Base-by-base conservation (phyloP, 2,329 filamentous ascomycete genomes). In the Podosphaera leucotricha region DNA sequence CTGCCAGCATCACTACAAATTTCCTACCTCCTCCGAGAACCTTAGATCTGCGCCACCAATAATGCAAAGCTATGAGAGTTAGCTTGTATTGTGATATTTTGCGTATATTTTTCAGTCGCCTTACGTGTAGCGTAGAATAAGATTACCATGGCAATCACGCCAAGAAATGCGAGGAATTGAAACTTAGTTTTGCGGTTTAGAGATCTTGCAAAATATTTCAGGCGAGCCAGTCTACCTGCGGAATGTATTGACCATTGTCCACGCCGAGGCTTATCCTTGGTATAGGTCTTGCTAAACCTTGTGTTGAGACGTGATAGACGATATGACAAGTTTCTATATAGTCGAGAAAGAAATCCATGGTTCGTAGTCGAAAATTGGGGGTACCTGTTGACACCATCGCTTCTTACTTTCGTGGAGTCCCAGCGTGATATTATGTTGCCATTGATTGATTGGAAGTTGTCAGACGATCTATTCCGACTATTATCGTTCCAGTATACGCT, bases 1-100 rank as follows among this genome's bases (percentile, higher is more conserved):
- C 86, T 20, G 81, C 86, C 18, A 95, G 67, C 49, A 98, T 85
- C 44, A 98, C 80, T 50, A 98, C 90, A 57, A 80, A 86, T 56
- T 93, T 95, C 57, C 78, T 77, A 18, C 90, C 90, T 41, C 82
- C 82, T 43, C 87, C 86, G 2, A 92, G 66, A 61, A 70, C 70
- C 30, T 76, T 64, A 40, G 78, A 70, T 62, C 81, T 71, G 55
- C 84, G 75, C 66, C 82, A 93, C 59, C 64, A 63, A 53, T 71
- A 71, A 50, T 55, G 53, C 47, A 57, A 44, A 48, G 58, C 58
- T n/a, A 45, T 54, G 38, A 52, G 45, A 11, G 38, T 56, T 40
- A 54, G 51, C 28, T 42, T 15, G 13, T 6, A 13, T 22, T 38
- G 7, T 18, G 8, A 40, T 30, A 26, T 33, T 33, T 33, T 33